A percentile compares a stretch with the other conserved stretches of the same genome.
Conservation (phyloP, 139 green algal species). For the Micromonas pusilla region DNA sequence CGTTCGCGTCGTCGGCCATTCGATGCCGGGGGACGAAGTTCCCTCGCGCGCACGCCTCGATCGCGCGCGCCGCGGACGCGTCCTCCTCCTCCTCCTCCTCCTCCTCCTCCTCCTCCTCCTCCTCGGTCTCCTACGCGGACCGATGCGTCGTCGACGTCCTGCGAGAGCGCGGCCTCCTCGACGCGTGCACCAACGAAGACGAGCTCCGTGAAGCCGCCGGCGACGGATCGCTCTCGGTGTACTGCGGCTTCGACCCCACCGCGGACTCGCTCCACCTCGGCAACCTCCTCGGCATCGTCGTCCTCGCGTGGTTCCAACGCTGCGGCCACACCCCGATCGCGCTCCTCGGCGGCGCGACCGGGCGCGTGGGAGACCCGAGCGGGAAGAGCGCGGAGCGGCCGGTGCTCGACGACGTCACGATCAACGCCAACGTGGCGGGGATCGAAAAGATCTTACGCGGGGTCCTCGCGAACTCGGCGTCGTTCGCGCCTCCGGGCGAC, state of each 20-base stretch:
- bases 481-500: neutral
- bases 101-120: too few species aligned
- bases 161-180: constrained; percentile 65
- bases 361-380: constrained; percentile 86
- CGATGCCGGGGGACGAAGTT: too few species aligned
- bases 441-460: constrained; percentile 33
- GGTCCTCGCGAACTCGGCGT: constrained; percentile 51
- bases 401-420: constrained; percentile 71
- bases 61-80: too few species aligned
- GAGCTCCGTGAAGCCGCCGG: constrained; percentile 45
- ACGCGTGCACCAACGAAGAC: constrained; percentile 56
- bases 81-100: too few species aligned
- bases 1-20: too few species aligned
- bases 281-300: constrained; percentile 95
- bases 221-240: constrained; percentile 58
- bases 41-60: too few species aligned
- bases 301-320: constrained; percentile 89
- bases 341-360: constrained; percentile 85
- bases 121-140: neutral
- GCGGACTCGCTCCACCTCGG: constrained; percentile 86
- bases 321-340: constrained; percentile 80
- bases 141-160: constrained; percentile 54
- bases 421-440: constrained; percentile 68
- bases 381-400: constrained; percentile 73
- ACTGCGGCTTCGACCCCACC: constrained; percentile 97